Conservation (phyloP, 2,329 filamentous ascomycete species). For the Coleophoma crateriformis region DNA sequence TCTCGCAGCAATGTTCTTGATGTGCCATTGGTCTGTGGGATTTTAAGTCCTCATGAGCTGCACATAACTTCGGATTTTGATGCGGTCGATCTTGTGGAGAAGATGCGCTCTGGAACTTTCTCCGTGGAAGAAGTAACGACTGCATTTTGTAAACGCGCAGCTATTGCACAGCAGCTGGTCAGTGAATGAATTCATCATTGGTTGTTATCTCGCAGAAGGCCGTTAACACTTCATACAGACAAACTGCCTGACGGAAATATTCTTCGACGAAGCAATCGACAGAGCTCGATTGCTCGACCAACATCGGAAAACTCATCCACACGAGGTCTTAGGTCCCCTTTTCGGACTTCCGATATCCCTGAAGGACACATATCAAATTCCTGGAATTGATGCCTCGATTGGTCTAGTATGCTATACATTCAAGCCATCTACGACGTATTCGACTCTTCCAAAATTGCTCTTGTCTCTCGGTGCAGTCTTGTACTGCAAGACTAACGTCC, state of each 20-base stretch:
- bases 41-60: slow-evolving; percentile 30
- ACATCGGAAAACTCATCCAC: slow-evolving; percentile 29
- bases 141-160: slow-evolving; percentile 44
- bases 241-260: slow-evolving; percentile 35
- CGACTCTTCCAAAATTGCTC: slow-evolving; percentile 45
- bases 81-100: slow-evolving; percentile 17
- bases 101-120: slow-evolving; percentile 25
- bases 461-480: slow-evolving; percentile 53
- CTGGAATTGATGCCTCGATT: slow-evolving; percentile 39
- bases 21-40: background rate
- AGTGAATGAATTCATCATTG: background rate
- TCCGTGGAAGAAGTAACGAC: slow-evolving; percentile 40
- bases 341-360: slow-evolving; percentile 51
- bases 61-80: slow-evolving; percentile 34
- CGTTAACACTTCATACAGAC: slow-evolving; percentile 22
- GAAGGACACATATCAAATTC: slow-evolving; percentile 53
- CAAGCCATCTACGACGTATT: slow-evolving; percentile 32
- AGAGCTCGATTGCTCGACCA: slow-evolving; percentile 26
- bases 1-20: background rate
- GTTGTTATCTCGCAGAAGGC: background rate
- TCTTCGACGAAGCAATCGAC: slow-evolving; percentile 38
- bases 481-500: slow-evolving; percentile 63
- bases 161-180: slow-evolving; percentile 43
- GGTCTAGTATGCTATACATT: slow-evolving; percentile 48
- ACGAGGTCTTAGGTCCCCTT: slow-evolving; percentile 48